Base-by-base conservation (phyloP, 768 basidiomycete genomes). In the Postia placenta region DNA sequence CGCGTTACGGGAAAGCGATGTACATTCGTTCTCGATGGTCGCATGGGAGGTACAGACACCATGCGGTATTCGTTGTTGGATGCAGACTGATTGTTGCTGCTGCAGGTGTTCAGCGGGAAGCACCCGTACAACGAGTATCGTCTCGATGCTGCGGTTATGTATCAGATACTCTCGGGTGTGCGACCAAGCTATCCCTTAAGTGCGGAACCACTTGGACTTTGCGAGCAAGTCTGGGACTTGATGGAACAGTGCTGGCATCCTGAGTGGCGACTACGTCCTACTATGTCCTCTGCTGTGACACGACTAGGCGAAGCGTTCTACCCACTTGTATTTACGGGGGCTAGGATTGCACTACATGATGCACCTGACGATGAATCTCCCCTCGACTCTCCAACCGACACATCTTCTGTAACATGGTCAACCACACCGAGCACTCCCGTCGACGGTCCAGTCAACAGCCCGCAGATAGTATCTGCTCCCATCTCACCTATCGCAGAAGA, bases 21-120 rank as follows among this genome's bases (percentile, higher is more conserved):
- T 60, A 12, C 56, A 60, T 26, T 49, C 59, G 4, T 59, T 56
- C 26, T 49, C 35, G 3, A 43, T 58, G 22, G 30, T 56, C 24
- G 50, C 51, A 12, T 28, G 54, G 19, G 56, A 59, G 37, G 58
- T 59, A 15, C 3, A 49, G n/a, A n/a, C n/a, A n/a, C n/a, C 40
- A 11, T 20, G 12, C n/a, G 12, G 26, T 14, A 9, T 33, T n/a
- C 1, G n/a, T 25, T 28, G 4, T 4, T 25, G 36, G 15, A 5
- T 17, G 6, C 17, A 38, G 11, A 6, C 28, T 12, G 22, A 37
- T 19, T 11, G 23, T 12, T 46, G 5, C 19, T n/a, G 15, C 2
- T 15, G 22, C 23, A 52, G 51, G 19, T 48, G 11, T 47, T 52
- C 20, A 52, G 46, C 2, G 46, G 38, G 11, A 20, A 24, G 11